phyloP scores from a whole-genome alignment of 1,284 basidiomycete genomes.

The Tylopilus orsonianus region DNA sequence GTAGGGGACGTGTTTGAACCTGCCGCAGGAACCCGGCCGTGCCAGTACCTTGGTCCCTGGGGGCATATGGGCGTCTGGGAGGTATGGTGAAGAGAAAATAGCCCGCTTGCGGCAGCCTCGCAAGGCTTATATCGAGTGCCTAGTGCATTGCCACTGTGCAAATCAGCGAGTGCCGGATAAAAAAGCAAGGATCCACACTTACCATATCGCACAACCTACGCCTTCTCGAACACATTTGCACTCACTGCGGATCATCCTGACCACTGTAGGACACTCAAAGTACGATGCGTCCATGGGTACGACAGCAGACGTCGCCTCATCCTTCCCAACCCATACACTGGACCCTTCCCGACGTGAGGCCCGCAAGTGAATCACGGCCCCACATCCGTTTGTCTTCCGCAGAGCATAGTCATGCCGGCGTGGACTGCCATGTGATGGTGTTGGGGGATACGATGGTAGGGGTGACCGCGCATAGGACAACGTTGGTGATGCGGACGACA shows the following conservation, averaged over 20 bases:
- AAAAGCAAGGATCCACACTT: conserved; percentile 24
- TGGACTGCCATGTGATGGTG: conserved; percentile 12
- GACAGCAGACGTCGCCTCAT: conserved; percentile 48
- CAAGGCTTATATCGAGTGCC: conserved; percentile 63
- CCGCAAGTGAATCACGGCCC: conserved; percentile 52
- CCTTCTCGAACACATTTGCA: conserved; percentile 67
- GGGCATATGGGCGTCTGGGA: conserved; percentile 37
- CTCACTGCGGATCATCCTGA: conserved; percentile 50
- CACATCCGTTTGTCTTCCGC: conserved; percentile 54
- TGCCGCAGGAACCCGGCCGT: conserved; percentile 24
- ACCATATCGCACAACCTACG: conserved; percentile 64
- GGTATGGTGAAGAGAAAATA: conserved; percentile 37
- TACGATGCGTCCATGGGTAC: conserved; percentile 51
- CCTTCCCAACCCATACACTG: conserved; percentile 56
- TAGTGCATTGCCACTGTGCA: conserved; percentile 56
- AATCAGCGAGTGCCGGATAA: conserved; percentile 6
- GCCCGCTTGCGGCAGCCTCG: conserved; percentile 51
- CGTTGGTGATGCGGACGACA: conserved; percentile 3
- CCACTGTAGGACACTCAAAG: conserved; percentile 48
- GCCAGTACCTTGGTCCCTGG: conserved; percentile 48
- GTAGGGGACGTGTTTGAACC: conserved; percentile 24
- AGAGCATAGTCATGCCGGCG: conserved; percentile 10
- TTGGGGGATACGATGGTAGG: conserved; percentile 40
- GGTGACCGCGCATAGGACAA: conserved; percentile 37
- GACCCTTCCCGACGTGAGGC: conserved; percentile 51